Conservation (phyloP, 805 yeast genomes). For the Zygosaccharomyces bisporus region DNA sequence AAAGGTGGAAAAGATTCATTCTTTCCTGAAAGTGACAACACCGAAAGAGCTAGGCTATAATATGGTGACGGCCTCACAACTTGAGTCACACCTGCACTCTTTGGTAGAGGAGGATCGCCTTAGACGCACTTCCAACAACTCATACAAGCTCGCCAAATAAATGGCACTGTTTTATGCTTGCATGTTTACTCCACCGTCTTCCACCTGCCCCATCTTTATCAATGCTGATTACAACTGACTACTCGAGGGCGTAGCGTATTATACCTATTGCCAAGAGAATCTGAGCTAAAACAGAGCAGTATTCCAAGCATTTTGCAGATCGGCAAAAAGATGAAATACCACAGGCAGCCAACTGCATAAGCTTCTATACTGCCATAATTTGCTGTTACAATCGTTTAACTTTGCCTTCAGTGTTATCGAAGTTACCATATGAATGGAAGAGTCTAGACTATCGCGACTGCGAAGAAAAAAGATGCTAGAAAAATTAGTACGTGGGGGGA, state of each 20-base stretch:
- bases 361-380: not conserved
- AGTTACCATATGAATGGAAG: too few relatives aligned
- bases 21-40: constrained; percentile 51
- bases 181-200: not conserved
- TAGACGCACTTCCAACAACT: constrained; percentile 14
- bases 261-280: not conserved
- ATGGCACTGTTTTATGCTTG: not conserved
- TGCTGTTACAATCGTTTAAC: too few relatives aligned
- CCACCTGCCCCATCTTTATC: not conserved
- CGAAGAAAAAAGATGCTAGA: too few relatives aligned
- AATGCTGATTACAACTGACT: not conserved
- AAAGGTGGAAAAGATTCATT: constrained; percentile 47
- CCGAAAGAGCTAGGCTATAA: constrained; percentile 43
- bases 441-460: too few relatives aligned
- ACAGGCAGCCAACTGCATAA: not conserved
- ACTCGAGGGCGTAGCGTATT: not conserved
- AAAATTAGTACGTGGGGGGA: too few relatives aligned
- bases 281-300: too few relatives aligned
- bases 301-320: too few relatives aligned
- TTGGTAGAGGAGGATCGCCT: constrained; percentile 23
- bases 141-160: constrained; percentile 16
- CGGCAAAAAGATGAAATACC: too few relatives aligned
- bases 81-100: constrained; percentile 15
- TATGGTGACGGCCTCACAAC: constrained; percentile 14
- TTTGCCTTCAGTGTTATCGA: too few relatives aligned